Evolutionary conservation across 192 early-diverging fungal species (phyloP).

Genomic region (Dispira parvispora): DNA sequence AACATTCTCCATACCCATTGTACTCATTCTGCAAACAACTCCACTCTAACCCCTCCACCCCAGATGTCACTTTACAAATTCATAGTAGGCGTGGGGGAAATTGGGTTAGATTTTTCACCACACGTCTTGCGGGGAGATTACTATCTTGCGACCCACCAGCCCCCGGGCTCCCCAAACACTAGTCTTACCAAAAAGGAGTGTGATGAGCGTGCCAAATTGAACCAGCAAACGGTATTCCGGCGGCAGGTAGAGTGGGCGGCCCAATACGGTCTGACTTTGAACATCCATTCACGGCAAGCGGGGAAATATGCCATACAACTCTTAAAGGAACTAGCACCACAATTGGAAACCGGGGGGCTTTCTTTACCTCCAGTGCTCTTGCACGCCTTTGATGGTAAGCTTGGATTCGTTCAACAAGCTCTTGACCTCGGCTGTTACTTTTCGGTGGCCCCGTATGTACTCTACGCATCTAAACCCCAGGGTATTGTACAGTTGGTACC

Average conservation of each 20-base stretch:
- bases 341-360: not conserved
- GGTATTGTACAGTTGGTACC: not conserved
- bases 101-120: slow-evolving; percentile 1
- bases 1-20: no score
- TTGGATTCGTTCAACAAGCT: not conserved
- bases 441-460: not conserved
- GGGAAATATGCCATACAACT: not conserved
- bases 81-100: not conserved
- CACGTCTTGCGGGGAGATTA: not conserved
- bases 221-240: not conserved
- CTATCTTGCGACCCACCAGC: not conserved
- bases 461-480: not conserved
- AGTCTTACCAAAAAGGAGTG: no score
- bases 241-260: not conserved
- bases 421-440: slow-evolving; percentile 6
- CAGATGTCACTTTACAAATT: not conserved
- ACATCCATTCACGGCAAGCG: slow-evolving; percentile 3
- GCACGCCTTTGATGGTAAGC: slow-evolving; percentile 5
- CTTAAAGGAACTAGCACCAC: not conserved
- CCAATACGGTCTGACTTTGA: not conserved
- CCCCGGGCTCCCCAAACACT: not conserved
- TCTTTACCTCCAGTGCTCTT: not conserved
- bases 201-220: not conserved
- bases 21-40: no score
- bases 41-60: not conserved